Evolutionary conservation across 441 rosid species (phyloP).

Genomic region (Gossypium schwendimanii): DNA sequence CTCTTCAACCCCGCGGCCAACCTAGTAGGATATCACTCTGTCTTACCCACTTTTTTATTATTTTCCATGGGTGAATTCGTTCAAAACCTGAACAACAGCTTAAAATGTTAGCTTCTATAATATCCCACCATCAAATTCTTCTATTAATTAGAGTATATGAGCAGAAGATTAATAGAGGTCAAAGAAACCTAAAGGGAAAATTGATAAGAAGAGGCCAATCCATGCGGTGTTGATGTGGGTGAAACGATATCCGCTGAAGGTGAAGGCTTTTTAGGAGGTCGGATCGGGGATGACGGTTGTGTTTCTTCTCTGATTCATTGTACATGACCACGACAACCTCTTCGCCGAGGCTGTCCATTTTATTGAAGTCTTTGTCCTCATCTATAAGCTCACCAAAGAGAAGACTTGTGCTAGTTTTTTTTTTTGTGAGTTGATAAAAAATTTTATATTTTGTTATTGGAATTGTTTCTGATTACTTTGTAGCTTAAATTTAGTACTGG

Average conservation of each 20-base stretch:
- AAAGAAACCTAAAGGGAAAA: no score
- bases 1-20: constrained; percentile 94
- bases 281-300: constrained; percentile 82
- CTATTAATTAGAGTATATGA: no score
- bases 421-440: neutral
- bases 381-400: constrained; percentile 91
- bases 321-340: constrained; percentile 92
- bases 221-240: constrained; percentile 70
- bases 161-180: no score
- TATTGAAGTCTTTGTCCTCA: constrained; percentile 82
- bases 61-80: constrained; percentile 80
- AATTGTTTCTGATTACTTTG: neutral
- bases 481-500: neutral
- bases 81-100: constrained; percentile 45
- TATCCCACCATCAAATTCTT: no score
- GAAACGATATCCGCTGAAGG: constrained; percentile 85
- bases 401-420: constrained; percentile 66
- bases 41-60: constrained; percentile 68
- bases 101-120: no score
- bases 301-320: constrained; percentile 74
- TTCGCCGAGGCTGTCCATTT: constrained; percentile 96
- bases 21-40: constrained; percentile 79
- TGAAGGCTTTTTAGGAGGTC: constrained; percentile 84
- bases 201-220: constrained; percentile 43
- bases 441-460: neutral